Percentiles rank a stretch among this genome's conserved stretches.
phyloP scores from a whole-genome alignment of 148 eudicot genomes.

The Fallopia convolvulus region DNA sequence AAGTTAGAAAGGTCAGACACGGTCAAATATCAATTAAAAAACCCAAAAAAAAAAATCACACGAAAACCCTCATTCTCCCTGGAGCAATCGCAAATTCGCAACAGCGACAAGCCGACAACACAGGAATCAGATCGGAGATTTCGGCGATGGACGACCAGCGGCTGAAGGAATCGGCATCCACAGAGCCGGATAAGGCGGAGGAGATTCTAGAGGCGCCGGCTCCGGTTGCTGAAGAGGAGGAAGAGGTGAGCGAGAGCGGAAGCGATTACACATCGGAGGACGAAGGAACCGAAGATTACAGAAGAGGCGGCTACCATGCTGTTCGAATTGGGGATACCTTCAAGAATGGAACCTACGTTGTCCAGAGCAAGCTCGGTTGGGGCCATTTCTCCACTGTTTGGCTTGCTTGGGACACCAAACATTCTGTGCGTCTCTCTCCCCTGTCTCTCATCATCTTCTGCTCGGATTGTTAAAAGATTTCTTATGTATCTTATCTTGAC shows the following conservation, averaged over 20 bases:
- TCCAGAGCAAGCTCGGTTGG: conserved; percentile 89
- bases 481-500: background rate
- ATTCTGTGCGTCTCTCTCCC: conserved; percentile 34
- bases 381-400: conserved; percentile 92
- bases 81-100: conserved; percentile 6
- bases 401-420: conserved; percentile 76
- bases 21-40: background rate
- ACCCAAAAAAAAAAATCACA: background rate
- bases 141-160: conserved; percentile 12
- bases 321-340: conserved; percentile 63
- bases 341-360: conserved; percentile 54
- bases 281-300: conserved; percentile 48
- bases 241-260: conserved; percentile 31
- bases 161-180: conserved; percentile 13
- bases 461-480: background rate
- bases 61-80: conserved; percentile 2
- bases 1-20: background rate
- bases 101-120: background rate
- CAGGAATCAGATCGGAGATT: conserved; percentile 9
- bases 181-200: conserved; percentile 17
- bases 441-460: background rate
- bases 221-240: conserved; percentile 18
- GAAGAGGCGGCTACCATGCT: conserved; percentile 62
- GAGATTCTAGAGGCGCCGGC: conserved; percentile 15
- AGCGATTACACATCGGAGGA: conserved; percentile 58